Evolutionary conservation across 192 early-diverging fungal species (phyloP).

Genomic region (Phlyctochytrium planicorne): DNA sequence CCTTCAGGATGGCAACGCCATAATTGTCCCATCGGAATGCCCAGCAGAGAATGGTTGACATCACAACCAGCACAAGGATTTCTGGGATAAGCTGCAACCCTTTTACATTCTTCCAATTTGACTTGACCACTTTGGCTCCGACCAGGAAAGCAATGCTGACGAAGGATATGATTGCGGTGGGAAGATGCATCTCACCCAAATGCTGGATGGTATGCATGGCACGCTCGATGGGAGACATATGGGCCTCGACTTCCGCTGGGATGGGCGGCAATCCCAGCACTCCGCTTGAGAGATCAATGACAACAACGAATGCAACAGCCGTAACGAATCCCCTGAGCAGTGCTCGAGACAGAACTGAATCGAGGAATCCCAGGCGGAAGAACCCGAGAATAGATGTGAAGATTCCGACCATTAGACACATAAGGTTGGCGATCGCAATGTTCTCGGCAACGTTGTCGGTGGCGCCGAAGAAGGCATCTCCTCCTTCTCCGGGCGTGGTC

Average conservation of each 20-base stretch:
- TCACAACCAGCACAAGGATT: constrained; percentile 82
- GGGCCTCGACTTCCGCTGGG: constrained; percentile 26
- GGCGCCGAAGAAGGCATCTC: not conserved
- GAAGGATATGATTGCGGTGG: constrained; percentile 73
- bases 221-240: constrained; percentile 78
- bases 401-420: constrained; percentile 81
- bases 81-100: constrained; percentile 82
- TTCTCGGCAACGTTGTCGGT: constrained; percentile 35
- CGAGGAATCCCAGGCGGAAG: constrained; percentile 96
- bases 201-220: constrained; percentile 67
- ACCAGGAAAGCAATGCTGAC: constrained; percentile 71
- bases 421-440: constrained; percentile 66
- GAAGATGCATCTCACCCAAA: constrained; percentile 60
- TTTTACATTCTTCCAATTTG: constrained; percentile 31
- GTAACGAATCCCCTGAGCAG: constrained; percentile 94
- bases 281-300: constrained; percentile 81
- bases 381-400: constrained; percentile 93
- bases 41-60: constrained; percentile 64
- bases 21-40: constrained; percentile 67
- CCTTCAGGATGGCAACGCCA: constrained; percentile 79
- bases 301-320: constrained; percentile 88
- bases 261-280: constrained; percentile 62
- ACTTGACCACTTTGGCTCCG: constrained; percentile 54
- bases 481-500: not conserved
- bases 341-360: constrained; percentile 91